Percentiles rank a stretch among this genome's conserved stretches.
phyloP scores from a whole-genome alignment of 768 basidiomycete genomes.

The Naganishia kalamii region DNA sequence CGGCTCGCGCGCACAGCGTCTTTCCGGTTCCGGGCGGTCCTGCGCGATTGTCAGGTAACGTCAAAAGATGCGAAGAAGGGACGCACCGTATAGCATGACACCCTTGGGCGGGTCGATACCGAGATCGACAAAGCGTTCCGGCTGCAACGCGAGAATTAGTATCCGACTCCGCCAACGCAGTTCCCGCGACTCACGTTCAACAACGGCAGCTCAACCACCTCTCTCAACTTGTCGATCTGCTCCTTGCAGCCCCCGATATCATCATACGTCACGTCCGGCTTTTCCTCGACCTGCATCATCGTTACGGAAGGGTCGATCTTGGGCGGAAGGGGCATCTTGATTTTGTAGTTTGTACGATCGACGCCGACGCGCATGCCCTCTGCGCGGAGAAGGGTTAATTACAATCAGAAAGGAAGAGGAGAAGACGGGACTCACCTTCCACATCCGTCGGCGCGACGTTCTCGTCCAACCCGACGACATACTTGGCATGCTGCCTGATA shows the following conservation, averaged over 20 bases:
- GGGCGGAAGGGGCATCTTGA: conserved; percentile 94
- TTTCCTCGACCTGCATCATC: conserved; percentile 66
- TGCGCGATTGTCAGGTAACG: background rate
- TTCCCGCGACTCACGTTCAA: conserved; percentile 62
- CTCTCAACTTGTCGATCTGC: conserved; percentile 96
- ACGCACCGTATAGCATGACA: conserved; percentile 74
- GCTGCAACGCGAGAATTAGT: conserved; percentile 53
- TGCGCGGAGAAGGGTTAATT: background rate
- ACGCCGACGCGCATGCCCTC: conserved; percentile 96
- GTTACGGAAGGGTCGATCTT: conserved; percentile 99
- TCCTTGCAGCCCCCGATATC: conserved; percentile 99
- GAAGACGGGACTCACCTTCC: conserved; percentile 52
- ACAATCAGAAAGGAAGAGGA: background rate
- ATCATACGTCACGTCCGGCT: conserved; percentile 56
- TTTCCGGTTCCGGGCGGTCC: conserved; percentile 58
- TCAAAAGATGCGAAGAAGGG: background rate
- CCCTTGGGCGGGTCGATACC: conserved; percentile 99
- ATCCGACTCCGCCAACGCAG: background rate
- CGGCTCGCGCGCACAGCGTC: conserved; percentile 94
- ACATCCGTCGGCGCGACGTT: conserved; percentile 96
- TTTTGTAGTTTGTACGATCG: conserved; percentile 77
- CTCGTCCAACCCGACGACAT: conserved; percentile 94
- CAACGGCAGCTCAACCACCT: conserved; percentile 94
- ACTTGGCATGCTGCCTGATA: conserved; percentile 99
- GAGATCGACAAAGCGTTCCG: conserved; percentile 95